Percentiles rank a stretch among this genome's conserved stretches.
Evolutionary conservation across 208 protist genomes (phyloP).

Genomic region (Entamoeba dispar): DNA sequence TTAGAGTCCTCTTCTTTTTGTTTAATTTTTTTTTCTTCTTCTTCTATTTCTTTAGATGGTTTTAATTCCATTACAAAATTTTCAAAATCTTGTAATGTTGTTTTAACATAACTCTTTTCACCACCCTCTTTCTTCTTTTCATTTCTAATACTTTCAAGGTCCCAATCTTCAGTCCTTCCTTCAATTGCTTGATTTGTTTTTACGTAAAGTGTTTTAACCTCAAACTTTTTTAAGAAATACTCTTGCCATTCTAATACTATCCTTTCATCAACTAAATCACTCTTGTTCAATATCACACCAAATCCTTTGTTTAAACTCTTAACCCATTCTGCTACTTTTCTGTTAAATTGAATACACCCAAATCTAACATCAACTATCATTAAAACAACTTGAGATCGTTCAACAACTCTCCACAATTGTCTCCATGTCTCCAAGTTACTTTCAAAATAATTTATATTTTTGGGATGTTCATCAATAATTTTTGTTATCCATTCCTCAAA

Average conservation of each 20-base stretch:
- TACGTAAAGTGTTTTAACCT: background rate
- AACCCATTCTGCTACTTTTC: background rate
- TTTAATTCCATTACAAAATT: constrained; percentile 4
- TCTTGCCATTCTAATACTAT: constrained; percentile 7
- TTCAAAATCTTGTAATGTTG: constrained; percentile 1
- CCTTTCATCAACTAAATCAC: constrained; percentile 15
- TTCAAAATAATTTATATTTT: constrained; percentile 22
- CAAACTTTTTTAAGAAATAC: constrained; percentile 19
- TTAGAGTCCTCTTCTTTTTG: constrained; percentile 40
- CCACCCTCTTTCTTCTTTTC: background rate
- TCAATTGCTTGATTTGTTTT: background rate
- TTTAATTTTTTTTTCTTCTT: constrained; percentile 12
- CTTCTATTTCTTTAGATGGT: constrained; percentile 1
- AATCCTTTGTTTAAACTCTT: background rate
- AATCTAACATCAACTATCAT: constrained; percentile 5
- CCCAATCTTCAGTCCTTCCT: background rate
- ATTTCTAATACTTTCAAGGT: background rate
- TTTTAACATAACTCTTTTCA: constrained; percentile 7
- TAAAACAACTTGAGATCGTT: constrained; percentile 23
- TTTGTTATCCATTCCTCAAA: constrained; percentile 20
- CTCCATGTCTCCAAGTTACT: constrained; percentile 28
- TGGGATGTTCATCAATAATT: constrained; percentile 2
- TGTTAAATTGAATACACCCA: background rate
- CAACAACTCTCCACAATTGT: constrained; percentile 34
- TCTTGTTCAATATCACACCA: constrained; percentile 25